Conservation (phyloP, 2,329 filamentous ascomycete species). For the Neonectria neomacrospora region DNA sequence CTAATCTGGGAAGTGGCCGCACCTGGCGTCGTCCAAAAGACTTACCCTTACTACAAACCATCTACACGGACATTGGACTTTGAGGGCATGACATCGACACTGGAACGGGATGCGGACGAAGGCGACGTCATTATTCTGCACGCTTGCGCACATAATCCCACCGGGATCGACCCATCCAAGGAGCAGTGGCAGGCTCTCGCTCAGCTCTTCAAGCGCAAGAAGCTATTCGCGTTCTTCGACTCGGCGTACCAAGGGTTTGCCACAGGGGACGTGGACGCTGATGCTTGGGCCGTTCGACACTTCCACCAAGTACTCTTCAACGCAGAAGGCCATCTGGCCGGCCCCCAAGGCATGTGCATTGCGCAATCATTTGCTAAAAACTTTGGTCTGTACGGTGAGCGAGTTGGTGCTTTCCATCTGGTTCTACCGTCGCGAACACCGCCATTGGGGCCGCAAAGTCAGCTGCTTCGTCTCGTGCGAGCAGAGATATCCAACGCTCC, state of each 20-base stretch:
- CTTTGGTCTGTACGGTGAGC: conserved; percentile 52
- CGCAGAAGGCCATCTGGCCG: background rate
- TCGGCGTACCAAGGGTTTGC: conserved; percentile 54
- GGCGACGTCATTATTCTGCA: conserved; percentile 52
- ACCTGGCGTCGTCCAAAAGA: conserved; percentile 30
- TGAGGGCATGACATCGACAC: conserved; percentile 40
- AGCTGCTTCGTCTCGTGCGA: conserved; percentile 1
- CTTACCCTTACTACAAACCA: conserved; percentile 49
- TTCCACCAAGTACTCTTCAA: conserved; percentile 29
- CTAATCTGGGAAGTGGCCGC: conserved; percentile 45
- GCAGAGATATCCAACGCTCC: conserved; percentile 22
- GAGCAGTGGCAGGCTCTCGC: conserved; percentile 50
- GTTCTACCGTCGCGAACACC: conserved; percentile 5
- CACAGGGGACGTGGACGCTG: conserved; percentile 47
- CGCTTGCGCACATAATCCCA: conserved; percentile 54
- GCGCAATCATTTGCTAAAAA: conserved; percentile 53
- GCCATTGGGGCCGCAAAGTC: background rate
- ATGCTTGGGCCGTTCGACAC: conserved; percentile 50
- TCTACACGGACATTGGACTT: conserved; percentile 44
- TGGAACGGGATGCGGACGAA: conserved; percentile 39
- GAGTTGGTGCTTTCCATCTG: conserved; percentile 44
- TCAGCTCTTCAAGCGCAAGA: conserved; percentile 43
- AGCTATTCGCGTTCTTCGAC: conserved; percentile 51
- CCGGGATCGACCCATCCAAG: conserved; percentile 48
- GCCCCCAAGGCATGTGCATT: conserved; percentile 39